Percentiles rank a stretch among this genome's conserved stretches.
phyloP scores from a whole-genome alignment of 2,329 filamentous ascomycete species.

The Clarireedia paspali region DNA sequence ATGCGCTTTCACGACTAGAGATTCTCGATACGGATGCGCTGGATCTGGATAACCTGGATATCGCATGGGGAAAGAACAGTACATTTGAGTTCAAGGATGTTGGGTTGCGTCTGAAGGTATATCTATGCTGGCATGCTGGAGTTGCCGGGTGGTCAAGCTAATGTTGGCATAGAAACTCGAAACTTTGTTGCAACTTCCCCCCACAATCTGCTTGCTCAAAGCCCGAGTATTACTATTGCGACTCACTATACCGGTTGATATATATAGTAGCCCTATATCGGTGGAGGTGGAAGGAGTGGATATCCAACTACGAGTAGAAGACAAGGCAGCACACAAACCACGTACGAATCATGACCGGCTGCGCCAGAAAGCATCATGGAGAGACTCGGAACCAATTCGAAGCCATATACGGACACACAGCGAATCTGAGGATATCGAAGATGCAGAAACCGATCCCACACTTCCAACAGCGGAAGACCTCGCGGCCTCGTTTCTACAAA shows the following conservation, averaged over 20 bases:
- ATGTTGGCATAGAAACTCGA: conserved; percentile 62
- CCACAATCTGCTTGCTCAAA: conserved; percentile 60
- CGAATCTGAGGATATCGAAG: background rate
- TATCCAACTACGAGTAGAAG: conserved; percentile 52
- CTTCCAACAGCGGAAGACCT: conserved; percentile 66
- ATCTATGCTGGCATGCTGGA: conserved; percentile 20
- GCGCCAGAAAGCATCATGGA: conserved; percentile 24
- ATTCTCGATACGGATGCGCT: conserved; percentile 82
- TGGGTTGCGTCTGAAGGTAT: conserved; percentile 68
- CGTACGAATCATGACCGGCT: conserved; percentile 28
- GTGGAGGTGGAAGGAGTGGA: conserved; percentile 78
- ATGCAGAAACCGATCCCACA: conserved; percentile 25
- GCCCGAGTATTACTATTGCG: conserved; percentile 71
- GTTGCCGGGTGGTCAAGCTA: background rate
- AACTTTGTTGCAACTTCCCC: conserved; percentile 64
- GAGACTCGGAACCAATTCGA: background rate
- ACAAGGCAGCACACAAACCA: conserved; percentile 19
- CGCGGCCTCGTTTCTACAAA: conserved; percentile 70
- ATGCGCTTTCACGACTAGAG: conserved; percentile 75
- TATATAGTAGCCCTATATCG: conserved; percentile 75
- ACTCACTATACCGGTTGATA: conserved; percentile 78
- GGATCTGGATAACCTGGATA: conserved; percentile 78
- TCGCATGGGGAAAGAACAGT: conserved; percentile 73
- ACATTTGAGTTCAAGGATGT: conserved; percentile 84
- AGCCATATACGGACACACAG: conserved; percentile 2